Conservation (phyloP, 2,329 filamentous ascomycete species). For the Eutypella sp. region DNA sequence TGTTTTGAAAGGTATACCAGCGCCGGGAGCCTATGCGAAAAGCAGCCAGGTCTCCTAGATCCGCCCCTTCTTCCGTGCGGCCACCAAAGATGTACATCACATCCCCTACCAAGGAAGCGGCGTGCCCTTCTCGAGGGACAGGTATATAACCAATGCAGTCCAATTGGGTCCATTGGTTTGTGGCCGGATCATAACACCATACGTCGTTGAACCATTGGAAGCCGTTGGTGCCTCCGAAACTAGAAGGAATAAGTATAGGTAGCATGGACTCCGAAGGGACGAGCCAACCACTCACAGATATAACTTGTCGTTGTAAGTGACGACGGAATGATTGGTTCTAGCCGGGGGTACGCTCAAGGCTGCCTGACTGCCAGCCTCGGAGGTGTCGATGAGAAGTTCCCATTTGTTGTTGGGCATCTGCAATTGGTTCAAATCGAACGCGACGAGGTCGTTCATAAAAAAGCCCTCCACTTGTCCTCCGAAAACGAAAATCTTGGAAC, state of each 20-base stretch:
- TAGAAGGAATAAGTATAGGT: constrained; percentile 30
- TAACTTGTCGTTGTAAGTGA: constrained; percentile 89
- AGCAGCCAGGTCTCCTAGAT: constrained; percentile 88
- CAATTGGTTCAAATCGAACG: constrained; percentile 91
- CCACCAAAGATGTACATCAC: constrained; percentile 99
- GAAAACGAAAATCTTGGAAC: constrained; percentile 96
- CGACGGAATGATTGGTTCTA: constrained; percentile 88
- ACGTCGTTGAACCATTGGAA: constrained; percentile 98
- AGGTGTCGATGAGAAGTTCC: constrained; percentile 84
- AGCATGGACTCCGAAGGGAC: background rate
- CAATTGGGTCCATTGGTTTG: constrained; percentile 79
- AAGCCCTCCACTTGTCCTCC: constrained; percentile 95
- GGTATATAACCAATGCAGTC: constrained; percentile 99
- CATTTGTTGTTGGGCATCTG: constrained; percentile 88
- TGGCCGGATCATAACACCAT: constrained; percentile 85
- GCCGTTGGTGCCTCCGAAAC: constrained; percentile 96
- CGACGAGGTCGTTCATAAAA: constrained; percentile 96
- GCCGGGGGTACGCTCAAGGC: constrained; percentile 73
- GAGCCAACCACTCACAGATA: constrained; percentile 64
- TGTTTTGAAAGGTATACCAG: constrained; percentile 99
- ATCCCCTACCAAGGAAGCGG: constrained; percentile 87
- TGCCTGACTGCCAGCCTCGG: constrained; percentile 54
- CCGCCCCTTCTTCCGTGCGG: constrained; percentile 85
- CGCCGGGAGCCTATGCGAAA: constrained; percentile 69
- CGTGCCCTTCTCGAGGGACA: constrained; percentile 87